Base-by-base conservation (phyloP, 371 early-diverging fungal species). In the Apophysomyces trapeziformis region DNA sequence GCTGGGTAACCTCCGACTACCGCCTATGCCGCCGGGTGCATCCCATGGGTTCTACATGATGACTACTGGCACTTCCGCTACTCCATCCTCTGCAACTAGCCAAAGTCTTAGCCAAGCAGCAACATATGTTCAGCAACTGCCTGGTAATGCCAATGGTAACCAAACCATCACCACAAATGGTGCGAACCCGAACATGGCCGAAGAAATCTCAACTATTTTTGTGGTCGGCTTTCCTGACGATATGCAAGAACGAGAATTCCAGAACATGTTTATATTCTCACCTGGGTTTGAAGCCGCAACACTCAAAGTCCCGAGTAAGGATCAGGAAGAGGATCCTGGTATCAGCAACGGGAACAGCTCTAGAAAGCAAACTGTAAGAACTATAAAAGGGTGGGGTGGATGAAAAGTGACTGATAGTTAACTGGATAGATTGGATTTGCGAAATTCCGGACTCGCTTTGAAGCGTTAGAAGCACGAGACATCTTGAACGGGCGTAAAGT, bases 221-320 rank as follows among this genome's bases (percentile, higher is more conserved):
- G 96, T 97, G 4, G 95, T 95, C 38, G 97, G 97, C 14, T 95
- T 97, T 66, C 97, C 97, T 44, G 95, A 96, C 46, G 96, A 97
- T 74, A 94, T 96, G 90, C 87, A 85, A 70, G 97, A 97, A 73
- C 84, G 97, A 62, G 97, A 97, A 80, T 96, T 97, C 70, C 94
- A 95, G 65, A 96, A 95, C 82, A 94, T 96, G 95, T 97, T 97
- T 77, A 91, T 90, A 37, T 96, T 97, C 71, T 91, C 90, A 5
- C 87, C 92, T 8, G 97, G 96, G n/a, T 97, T 96, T 68, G 96
- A 96, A 73, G 95, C 94, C 1, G 95, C 96, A 5, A 91, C 93
- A 0, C 85, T 97, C 58, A 96, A 96, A 78, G 79, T 85, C 14
- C 93, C 92, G 14, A 76, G 80, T 65, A 81, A 81, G 64, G 87